Evolutionary conservation across 345 rosid species (phyloP).

Genomic region (Eucalyptus shirleyi): DNA sequence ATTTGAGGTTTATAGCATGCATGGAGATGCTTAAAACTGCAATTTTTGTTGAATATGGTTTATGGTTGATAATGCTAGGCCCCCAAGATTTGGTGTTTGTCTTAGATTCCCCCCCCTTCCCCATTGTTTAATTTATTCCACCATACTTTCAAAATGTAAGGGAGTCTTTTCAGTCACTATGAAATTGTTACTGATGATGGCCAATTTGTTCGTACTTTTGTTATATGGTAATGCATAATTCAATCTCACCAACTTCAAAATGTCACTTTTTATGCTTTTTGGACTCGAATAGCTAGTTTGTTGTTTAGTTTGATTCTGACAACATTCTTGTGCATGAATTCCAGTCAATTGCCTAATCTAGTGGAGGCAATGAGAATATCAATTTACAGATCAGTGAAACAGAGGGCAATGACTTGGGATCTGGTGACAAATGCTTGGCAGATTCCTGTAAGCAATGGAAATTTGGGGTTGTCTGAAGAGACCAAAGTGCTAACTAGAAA

Average conservation of each 20-base stretch:
- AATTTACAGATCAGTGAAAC: neutral
- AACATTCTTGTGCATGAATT: neutral
- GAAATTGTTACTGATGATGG: neutral
- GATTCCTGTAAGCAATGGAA: neutral
- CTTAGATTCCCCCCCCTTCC: neutral
- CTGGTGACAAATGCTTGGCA: neutral
- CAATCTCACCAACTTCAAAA: neutral
- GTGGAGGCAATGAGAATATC: neutral
- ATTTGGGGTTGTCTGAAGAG: neutral
- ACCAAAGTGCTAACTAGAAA: neutral
- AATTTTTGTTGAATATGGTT: neutral
- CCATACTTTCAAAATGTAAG: neutral
- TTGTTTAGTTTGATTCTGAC: neutral
- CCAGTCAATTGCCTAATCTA: neutral
- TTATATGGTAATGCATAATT: neutral
- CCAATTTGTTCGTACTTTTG: neutral
- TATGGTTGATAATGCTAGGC: neutral
- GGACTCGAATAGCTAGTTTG: conserved; percentile 5
- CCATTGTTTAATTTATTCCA: neutral
- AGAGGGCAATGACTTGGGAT: neutral
- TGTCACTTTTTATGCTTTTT: neutral
- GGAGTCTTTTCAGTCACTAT: neutral
- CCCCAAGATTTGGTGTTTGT: neutral
- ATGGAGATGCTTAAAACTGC: neutral
- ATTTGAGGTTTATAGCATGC: neutral